Evolutionary conservation across 345 rosid genomes (phyloP).

Genomic region (Carallia brachiata): DNA sequence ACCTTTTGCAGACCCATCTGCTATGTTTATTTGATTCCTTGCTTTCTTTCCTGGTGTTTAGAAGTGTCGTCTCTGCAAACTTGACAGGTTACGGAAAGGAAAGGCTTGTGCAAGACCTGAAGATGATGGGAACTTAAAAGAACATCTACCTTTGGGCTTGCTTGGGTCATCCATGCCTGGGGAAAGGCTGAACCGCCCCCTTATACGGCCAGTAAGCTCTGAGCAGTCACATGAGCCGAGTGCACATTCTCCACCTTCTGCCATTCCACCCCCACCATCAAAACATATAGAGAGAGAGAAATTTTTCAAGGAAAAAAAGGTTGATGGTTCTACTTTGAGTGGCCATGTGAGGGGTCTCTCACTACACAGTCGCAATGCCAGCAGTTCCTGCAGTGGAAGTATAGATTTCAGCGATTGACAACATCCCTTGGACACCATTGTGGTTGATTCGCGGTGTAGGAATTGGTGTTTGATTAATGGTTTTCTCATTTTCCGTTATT

Average conservation of each 20-base stretch:
- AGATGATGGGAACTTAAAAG: conserved; percentile 54
- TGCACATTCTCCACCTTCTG: conserved; percentile 43
- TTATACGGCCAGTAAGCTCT: conserved; percentile 56
- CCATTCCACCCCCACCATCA: conserved; percentile 95
- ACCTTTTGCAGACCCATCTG: background rate
- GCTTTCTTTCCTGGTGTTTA: conserved; percentile 2
- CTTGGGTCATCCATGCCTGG: conserved; percentile 48
- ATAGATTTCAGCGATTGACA: conserved; percentile 63
- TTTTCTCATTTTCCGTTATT: background rate
- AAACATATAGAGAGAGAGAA: conserved; percentile 83
- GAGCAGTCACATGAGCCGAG: conserved; percentile 39
- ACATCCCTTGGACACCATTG: background rate
- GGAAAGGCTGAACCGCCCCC: conserved; percentile 73
- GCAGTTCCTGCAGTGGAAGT: conserved; percentile 84
- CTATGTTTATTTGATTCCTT: background rate
- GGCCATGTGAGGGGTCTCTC: conserved; percentile 78
- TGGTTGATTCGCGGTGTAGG: background rate
- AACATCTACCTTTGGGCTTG: conserved; percentile 40
- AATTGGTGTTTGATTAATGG: conserved; percentile 10
- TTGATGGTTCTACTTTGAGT: conserved; percentile 50
- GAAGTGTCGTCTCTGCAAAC: conserved; percentile 13
- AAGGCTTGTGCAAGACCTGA: conserved; percentile 83
- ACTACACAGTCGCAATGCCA: conserved; percentile 72
- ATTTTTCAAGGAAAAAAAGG: conserved; percentile 86
- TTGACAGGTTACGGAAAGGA: conserved; percentile 73